phyloP scores from a whole-genome alignment of 495 filamentous ascomycete species.

The Aspergillus sclerotioniger region DNA sequence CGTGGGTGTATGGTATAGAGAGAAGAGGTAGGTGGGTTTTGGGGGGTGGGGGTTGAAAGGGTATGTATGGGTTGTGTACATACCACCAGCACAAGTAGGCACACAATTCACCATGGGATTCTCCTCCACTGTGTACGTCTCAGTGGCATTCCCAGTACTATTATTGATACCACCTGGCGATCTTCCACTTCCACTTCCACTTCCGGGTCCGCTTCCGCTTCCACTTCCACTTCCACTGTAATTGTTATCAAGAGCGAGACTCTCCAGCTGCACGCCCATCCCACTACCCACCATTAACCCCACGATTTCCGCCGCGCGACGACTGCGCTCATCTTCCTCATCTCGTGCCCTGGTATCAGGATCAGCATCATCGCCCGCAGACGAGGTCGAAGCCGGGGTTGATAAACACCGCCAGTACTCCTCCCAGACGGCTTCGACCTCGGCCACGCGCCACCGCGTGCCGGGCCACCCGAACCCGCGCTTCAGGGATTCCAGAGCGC shows the following conservation, averaged over 20 bases:
- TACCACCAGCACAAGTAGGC: slow-evolving; percentile 45
- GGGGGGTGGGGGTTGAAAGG: too few relatives aligned
- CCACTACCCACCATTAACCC: slow-evolving; percentile 5
- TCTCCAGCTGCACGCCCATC: slow-evolving; percentile 1
- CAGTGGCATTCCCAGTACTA: neutral
- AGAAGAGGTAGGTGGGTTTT: neutral
- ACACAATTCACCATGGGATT: slow-evolving; percentile 25
- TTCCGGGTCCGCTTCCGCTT: neutral
- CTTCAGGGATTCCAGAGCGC: slow-evolving; percentile 47
- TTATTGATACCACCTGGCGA: neutral
- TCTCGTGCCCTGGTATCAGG: neutral
- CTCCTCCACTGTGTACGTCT: slow-evolving; percentile 4
- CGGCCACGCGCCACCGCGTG: slow-evolving; percentile 42
- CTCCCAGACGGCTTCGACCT: slow-evolving; percentile 61
- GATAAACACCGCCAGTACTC: slow-evolving; percentile 39
- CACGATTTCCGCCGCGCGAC: neutral
- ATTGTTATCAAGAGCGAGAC: neutral
- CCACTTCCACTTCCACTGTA: neutral
- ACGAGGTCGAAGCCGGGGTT: neutral
- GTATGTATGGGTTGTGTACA: slow-evolving; percentile 9
- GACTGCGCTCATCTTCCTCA: neutral
- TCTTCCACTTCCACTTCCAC: neutral
- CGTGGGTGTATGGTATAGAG: neutral
- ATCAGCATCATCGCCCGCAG: too few relatives aligned
- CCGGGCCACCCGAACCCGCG: slow-evolving; percentile 53